These are phyloP conservation scores for Entonaema liquescens DNA, from an alignment of 495 filamentous ascomycete species.

Conservation along the genomic window DNA sequence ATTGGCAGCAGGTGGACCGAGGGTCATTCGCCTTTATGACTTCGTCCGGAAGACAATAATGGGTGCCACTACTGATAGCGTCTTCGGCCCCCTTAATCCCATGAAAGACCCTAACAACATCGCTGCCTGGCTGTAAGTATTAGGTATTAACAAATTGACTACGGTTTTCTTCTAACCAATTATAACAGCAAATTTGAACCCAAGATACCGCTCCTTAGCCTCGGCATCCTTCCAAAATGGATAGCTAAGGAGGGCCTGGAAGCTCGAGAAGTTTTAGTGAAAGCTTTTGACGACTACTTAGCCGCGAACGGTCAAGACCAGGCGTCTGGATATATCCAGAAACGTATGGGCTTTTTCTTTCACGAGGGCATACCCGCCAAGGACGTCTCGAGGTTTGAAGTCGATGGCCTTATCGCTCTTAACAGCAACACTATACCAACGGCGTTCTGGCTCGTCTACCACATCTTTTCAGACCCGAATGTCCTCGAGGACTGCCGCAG, in stretches of 20 bases:
- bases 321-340: not conserved
- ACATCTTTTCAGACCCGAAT: slow-evolving; percentile 31
- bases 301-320: not conserved
- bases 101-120: slow-evolving; percentile 4
- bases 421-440: slow-evolving; percentile 21
- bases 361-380: not conserved
- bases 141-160: not conserved
- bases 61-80: slow-evolving; percentile 12
- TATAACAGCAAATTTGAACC: not conserved
- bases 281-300: slow-evolving; percentile 2
- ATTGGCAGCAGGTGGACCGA: not conserved
- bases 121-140: slow-evolving; percentile 16
- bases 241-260: no score
- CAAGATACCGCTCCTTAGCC: not conserved
- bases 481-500: slow-evolving; percentile 23
- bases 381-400: slow-evolving; percentile 26
- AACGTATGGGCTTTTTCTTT: not conserved
- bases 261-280: not conserved
- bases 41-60: slow-evolving; percentile 5
- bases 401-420: slow-evolving; percentile 19
- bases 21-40: not conserved
- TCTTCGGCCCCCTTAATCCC: slow-evolving; percentile 20
- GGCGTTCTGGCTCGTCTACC: slow-evolving; percentile 37
- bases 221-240: no score
- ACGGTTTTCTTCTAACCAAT: no score